Base-by-base conservation (phyloP, 768 basidiomycete species). In the Tricholomella constricta region DNA sequence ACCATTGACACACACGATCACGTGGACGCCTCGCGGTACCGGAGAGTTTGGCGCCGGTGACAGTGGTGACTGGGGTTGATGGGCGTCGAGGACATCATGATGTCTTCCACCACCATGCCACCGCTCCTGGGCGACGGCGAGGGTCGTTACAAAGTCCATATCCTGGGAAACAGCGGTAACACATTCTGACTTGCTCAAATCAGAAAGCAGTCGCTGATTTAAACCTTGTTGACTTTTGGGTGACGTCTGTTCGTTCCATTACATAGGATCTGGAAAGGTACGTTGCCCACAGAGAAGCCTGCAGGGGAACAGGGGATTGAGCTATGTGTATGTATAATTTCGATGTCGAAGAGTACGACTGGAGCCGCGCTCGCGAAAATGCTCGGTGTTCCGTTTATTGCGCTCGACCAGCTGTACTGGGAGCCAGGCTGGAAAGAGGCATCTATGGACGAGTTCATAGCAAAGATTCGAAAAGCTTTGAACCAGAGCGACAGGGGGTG, bases 361-460 rank as follows among this genome's bases (percentile, higher is more conserved):
- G 74, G 70, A 0, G 46, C 57, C 3, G 71, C 71, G 42, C 73
- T 86, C 11, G 75, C 80, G 3, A 47, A 42, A 0, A 69, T 75
- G 1, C 70, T 86, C 20, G 63, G 66, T 20, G 56, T 85, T 15
- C 78, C 80, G 3, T 68, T 67, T 55, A 72, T 84, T 19, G 52
- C 74, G 8, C 66, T 85, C 47, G 83, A 86, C 54, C 48, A 26
- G 40, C 45, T 83, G 7, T 69, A 66, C 54, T 84, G 80, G 80
- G 50, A 72, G 27, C 82, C 83, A 4, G 76, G 72, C 4, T 84
- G 82, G 82, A 50, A 59, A 40, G 41, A 55, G 51, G 58, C 65
- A 1, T 59, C 75, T 6, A 29, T 37, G 5, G 68, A 66, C 9
- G 69, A 72, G 26, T 73, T 70, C 45, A 62, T 54, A 46, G 61